Base-by-base conservation (phyloP, 768 basidiomycete species). In the Porpolomopsis calyptriformis region DNA sequence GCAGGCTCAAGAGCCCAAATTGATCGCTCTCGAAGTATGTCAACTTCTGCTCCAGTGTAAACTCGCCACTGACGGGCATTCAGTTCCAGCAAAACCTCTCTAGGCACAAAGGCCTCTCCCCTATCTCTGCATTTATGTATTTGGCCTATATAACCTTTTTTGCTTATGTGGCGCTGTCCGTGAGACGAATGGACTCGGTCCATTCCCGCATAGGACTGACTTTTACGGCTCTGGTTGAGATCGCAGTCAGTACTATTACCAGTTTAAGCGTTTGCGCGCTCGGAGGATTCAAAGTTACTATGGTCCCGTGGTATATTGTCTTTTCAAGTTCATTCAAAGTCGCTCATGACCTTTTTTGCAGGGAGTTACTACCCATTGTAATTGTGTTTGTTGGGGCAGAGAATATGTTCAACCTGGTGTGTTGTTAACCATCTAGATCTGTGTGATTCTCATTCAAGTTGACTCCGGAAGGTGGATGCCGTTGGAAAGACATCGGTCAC, bases 361-460 rank as follows among this genome's bases (percentile, higher is more conserved):
- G 87, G 87, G 82, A 86, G 58, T 65, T 94, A 34, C 70, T 99
- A 43, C 93, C 93, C 1, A 85, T 97, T 48, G 85, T 96, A 29
- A 91, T 99, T 42, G 78, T 92, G 5, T 93, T 98, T 53, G 85
- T 94, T 11, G 94, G 94, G 2, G 86, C 90, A 2, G 94, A 98
- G 66, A 98, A 97, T 56, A 97, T 98, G 93, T 88, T 91, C 60
- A 85, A 82, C 55, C 69, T 99, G 60, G 91, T 91, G 61, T 51
- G 80, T 62, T 16, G 45, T 16, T 33, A 16, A 27, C 55, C 40
- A 34, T 38, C 38, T 27, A 10, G 12, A 37, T 47, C 43, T 22
- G 46, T 44, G 50, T 47, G 23, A 43, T 56, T 52, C 43, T 49
- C 58, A 57, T 64, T 53, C 50, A 52, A 27, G 51, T 60, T 44